Evolutionary conservation across 1,284 basidiomycete species (phyloP), one percentile per base, ranked within the genome.

Genomic region (Ustilago cynodontis): DNA sequence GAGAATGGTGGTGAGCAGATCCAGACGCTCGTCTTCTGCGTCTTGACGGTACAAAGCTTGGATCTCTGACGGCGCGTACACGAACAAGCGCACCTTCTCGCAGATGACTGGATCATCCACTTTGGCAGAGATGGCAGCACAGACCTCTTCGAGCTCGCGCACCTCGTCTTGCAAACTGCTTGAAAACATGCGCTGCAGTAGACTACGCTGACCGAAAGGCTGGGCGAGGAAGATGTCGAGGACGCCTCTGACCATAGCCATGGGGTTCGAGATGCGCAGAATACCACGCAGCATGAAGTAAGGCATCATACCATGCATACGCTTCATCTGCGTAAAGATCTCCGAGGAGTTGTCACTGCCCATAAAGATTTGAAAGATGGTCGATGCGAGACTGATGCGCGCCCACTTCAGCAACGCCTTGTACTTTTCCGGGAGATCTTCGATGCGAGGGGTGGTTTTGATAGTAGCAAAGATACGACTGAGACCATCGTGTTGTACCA

Each of bases 191-290:
- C 94, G 94, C 49, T 81, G 75, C 50, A 81, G 57, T 29, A 99
- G 88, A 85, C 93, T 95, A 73, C 91, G 91, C 6, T 94, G 94
- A 9, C 96, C 96, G 85, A 99, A 99, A 0, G 97, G 97, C 82
- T 95, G 92, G 1, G 96, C 97, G n/a, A 98, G 89, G 88, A 99
- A 99, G 41, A 99, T 90, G 82, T 99, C 97, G 62, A 99, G 89
- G 2, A 98, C 66, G 86, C 91, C 90, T 76, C 96, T 90, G 79
- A 99, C 95, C 96, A 99, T 99, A 16, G 91, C 90, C 77, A 99
- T 92, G 1, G 96, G 96, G 86, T 98, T 99, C 64, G 93, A 96
- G 77, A 99, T 93, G 86, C 91, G 93, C 71, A 99, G 88, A 20
- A 95, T 93, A 7, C 93, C 90, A 86, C 95, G 96, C 69, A 99